Conservation (phyloP, 495 filamentous ascomycete species). For the Podospora anserina region DNA sequence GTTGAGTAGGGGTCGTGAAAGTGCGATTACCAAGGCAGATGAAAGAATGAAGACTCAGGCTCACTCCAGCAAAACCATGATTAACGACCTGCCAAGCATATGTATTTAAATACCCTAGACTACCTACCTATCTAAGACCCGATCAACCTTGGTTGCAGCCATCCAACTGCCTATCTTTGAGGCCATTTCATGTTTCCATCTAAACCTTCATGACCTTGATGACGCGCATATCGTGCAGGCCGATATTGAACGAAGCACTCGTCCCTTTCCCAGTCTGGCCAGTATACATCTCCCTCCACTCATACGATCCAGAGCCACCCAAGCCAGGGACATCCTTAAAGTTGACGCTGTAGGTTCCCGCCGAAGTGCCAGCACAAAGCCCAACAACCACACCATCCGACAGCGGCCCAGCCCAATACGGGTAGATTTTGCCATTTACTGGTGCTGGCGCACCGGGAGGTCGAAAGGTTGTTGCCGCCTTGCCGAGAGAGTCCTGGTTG, state of each 20-base stretch:
- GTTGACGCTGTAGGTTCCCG: constrained; percentile 40
- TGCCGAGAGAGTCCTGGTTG: constrained; percentile 53
- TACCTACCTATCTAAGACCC: too few relatives aligned
- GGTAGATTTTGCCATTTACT: constrained; percentile 52
- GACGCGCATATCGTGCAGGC: constrained; percentile 23
- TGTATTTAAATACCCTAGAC: too few relatives aligned
- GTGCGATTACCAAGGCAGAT: too few relatives aligned
- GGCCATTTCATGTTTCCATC: neutral
- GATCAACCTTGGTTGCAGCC: too few relatives aligned
- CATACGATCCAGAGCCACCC: constrained; percentile 3
- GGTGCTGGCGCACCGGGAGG: constrained; percentile 58
- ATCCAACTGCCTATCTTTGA: too few relatives aligned
- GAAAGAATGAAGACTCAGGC: too few relatives aligned
- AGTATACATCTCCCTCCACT: constrained; percentile 39
- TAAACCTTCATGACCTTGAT: constrained; percentile 20
- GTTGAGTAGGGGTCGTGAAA: too few relatives aligned
- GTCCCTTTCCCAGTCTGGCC: constrained; percentile 21
- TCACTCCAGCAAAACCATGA: too few relatives aligned
- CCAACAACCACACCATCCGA: constrained; percentile 53
- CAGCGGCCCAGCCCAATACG: constrained; percentile 27
- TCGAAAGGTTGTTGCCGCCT: constrained; percentile 60
- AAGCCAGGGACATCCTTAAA: constrained; percentile 57
- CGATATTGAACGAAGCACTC: constrained; percentile 17
- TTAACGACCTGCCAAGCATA: too few relatives aligned
- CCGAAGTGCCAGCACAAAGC: constrained; percentile 46